Base-by-base conservation (phyloP, 1,139 yeast species). In the Debaryomyces fabryi region DNA sequence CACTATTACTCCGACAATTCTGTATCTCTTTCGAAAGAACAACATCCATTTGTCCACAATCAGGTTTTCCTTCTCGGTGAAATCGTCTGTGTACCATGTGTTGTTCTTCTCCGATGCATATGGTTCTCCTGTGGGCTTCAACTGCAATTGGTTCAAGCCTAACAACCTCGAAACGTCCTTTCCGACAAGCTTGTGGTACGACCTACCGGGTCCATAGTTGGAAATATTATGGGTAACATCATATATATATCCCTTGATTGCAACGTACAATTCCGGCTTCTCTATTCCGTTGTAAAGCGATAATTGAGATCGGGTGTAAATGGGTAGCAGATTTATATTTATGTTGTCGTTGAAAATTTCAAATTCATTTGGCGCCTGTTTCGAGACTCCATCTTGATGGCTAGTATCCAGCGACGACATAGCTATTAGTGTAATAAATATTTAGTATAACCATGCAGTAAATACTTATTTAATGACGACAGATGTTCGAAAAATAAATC, bases 91-190 rank as follows among this genome's bases (percentile, higher is more conserved):
- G 64, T 61, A 76, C 85, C 81, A 85, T 63, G 71, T 77, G 58
- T 63, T 57, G 18, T 55, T 60, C n/a, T 49, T 52, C 29, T 50
- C 43, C 23, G 42, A 42, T 1, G 51, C 42, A 8, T 40, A 46
- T 6, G 48, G 52, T 70, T 70, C 24, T 20, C 43, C 49, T 15
- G 50, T 40, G 4, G 51, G 49, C 20, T 75, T 47, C 78, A 82
- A 63, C 71, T 81, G 16, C 79, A 69, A 55, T 47, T 63, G 60
- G 51, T 73, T 74, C 51, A 72, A 58, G n/a, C 75, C 81, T 48
- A 90, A 70, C 2, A 91, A 85, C 50, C 95, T 68, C 18, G 89
- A 83, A 13, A 88, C 87, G 55, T 90, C 96, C 56, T 81, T 83
- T 2, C 92, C 97, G 6, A 85, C 88, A 45, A 90, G 76, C 32